Base-by-base conservation (phyloP, 345 rosid species). In the Laguncularia racemosa region DNA sequence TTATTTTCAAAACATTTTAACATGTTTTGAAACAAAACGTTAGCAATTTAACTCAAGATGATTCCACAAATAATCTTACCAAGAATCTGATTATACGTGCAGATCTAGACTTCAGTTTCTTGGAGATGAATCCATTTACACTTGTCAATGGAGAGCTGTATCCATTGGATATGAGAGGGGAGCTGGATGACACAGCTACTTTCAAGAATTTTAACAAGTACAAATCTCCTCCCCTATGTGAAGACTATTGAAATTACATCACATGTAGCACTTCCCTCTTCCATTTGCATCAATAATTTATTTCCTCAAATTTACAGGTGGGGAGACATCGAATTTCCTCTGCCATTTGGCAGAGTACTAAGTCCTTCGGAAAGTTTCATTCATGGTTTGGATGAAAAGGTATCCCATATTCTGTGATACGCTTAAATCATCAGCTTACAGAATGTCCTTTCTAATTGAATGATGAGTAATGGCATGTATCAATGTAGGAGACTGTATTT, bases 121-220 rank as follows among this genome's bases (percentile, higher is more conserved):
- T 91, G 68, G 95, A 88, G 84, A 82, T 92, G 93, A 93, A 93
- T 71, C 99, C 99, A 55, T 95, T 95, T 70, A 80, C 96, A 12
- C 67, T 95, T 55, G 85, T 90, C 28, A 73, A 82, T 65, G 89
- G 97, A 44, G 88, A 95, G 68, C 97, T 96, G 13, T 95, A 75
- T 67, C 99, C 97, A 49, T 65, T 95, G 62, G 99, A 95, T 72
- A 90, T 95, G 96, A 90, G 99, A 65, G 99, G 97, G 64, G 97
- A 95, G 67, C 57, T 95, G 63, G 97, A 95, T 51, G 96, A 95
- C 60, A 95, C 96, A 48, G 97, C 99, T 56, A 83, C 97, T 64
- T 95, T 95, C 70, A 95, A 95, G 77, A 95, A 88, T 68, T 95
- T 95, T 67, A 82, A 84, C 58, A 95, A 78, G 97, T 92, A 86